Conservation (phyloP, 2,329 filamentous ascomycete species). For the Phaeosphaeria sp. region DNA sequence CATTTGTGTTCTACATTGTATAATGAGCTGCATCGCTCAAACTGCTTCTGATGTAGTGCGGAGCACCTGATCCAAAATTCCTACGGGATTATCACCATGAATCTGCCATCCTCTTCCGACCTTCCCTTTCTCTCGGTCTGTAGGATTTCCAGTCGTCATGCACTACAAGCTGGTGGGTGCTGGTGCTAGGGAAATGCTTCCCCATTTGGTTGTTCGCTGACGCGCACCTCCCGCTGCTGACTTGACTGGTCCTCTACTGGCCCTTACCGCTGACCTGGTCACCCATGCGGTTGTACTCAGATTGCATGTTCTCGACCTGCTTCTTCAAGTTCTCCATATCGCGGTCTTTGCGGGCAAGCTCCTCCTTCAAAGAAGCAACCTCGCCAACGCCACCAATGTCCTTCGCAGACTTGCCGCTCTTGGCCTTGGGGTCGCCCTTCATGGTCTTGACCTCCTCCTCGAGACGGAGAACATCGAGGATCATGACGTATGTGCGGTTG, state of each 20-base stretch:
- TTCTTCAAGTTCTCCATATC: constrained; percentile 91
- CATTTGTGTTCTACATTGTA: neutral
- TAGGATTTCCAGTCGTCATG: neutral
- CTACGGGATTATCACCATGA: neutral
- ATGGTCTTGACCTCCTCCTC: constrained; percentile 89
- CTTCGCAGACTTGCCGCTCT: constrained; percentile 73
- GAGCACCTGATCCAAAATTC: neutral
- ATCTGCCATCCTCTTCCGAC: neutral
- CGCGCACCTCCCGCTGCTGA: neutral
- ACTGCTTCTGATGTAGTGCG: neutral
- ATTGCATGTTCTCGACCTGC: constrained; percentile 82
- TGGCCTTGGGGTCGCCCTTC: constrained; percentile 68
- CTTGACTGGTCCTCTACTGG: constrained; percentile 33
- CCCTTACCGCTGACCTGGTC: constrained; percentile 72
- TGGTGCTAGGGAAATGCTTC: neutral
- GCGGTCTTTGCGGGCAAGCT: constrained; percentile 75
- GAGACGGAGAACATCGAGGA: constrained; percentile 87
- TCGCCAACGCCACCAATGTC: constrained; percentile 77
- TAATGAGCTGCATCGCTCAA: constrained; percentile 15
- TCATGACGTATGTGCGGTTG: constrained; percentile 99
- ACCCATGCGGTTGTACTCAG: constrained; percentile 84
- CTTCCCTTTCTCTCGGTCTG: neutral
- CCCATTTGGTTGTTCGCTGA: neutral
- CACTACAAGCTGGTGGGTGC: neutral
- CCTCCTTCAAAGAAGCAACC: constrained; percentile 71